phyloP scores from a whole-genome alignment of 257 asterid species.

The Linaria vulgaris region DNA sequence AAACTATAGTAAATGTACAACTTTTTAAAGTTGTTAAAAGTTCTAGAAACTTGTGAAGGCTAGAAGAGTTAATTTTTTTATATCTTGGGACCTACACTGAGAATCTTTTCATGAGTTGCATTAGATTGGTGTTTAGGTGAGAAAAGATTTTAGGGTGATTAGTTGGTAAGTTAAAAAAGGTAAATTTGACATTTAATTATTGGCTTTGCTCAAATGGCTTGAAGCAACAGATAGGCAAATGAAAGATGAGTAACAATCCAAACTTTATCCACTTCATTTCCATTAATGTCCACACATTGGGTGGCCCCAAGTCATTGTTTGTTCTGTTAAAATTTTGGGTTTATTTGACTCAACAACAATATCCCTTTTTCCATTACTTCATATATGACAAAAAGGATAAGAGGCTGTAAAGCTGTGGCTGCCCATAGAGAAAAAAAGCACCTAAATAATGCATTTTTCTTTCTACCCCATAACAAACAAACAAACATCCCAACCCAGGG shows the following conservation, averaged over 20 bases:
- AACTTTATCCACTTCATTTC: constrained; percentile 32
- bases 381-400: constrained; percentile 33
- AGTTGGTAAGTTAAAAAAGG: constrained; percentile 28
- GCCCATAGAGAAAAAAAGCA: background rate
- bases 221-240: constrained; percentile 29
- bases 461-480: constrained; percentile 12
- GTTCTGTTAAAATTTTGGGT: constrained; percentile 19
- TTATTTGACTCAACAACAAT: constrained; percentile 2
- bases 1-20: constrained; percentile 3
- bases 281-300: constrained; percentile 31
- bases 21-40: background rate
- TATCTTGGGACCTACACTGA: constrained; percentile 9
- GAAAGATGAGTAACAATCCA: constrained; percentile 23
- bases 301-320: constrained; percentile 29
- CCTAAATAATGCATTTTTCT: constrained; percentile 14
- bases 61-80: background rate
- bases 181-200: constrained; percentile 32
- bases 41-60: background rate
- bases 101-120: too few species aligned
- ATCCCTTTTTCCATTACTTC: background rate
- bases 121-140: constrained; percentile 1
- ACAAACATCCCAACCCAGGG: background rate
- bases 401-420: constrained; percentile 34
- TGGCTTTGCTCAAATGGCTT: constrained; percentile 40
- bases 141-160: background rate